Conservation (phyloP, 108 stramenopile species). For the Stephanodiscus triporus region DNA sequence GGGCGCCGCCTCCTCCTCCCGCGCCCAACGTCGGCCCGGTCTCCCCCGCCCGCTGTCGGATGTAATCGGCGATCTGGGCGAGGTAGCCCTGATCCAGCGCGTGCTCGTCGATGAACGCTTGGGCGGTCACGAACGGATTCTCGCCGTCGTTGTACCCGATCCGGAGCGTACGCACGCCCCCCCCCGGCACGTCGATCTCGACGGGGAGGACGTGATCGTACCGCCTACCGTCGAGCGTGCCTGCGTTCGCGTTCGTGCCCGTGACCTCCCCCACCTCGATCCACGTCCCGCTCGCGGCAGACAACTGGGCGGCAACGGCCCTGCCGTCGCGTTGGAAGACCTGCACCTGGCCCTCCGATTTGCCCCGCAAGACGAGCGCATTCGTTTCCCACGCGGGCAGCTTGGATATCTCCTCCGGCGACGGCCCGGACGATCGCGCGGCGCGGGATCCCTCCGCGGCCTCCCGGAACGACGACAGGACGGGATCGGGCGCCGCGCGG, state of each 20-base stretch:
- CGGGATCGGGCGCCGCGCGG: conserved; percentile 66
- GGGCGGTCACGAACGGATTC: conserved; percentile 95
- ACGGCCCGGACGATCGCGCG: conserved; percentile 62
- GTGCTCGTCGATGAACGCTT: conserved; percentile 94
- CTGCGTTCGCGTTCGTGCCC: conserved; percentile 72
- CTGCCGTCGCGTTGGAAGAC: conserved; percentile 76
- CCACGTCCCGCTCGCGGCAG: conserved; percentile 77
- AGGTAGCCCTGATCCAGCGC: conserved; percentile 89
- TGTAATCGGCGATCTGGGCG: conserved; percentile 91
- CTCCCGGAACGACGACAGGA: conserved; percentile 63
- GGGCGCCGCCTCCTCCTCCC: conserved; percentile 10
- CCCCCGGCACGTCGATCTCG: conserved; percentile 89
- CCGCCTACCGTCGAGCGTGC: conserved; percentile 80
- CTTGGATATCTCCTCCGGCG: conserved; percentile 86
- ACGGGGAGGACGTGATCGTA: conserved; percentile 96
- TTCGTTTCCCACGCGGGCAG: conserved; percentile 89
- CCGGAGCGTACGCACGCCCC: conserved; percentile 81
- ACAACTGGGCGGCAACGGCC: conserved; percentile 97
- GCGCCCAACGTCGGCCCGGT: conserved; percentile 65
- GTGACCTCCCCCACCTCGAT: conserved; percentile 97
- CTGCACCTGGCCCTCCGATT: conserved; percentile 92
- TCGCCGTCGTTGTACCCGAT: conserved; percentile 98
- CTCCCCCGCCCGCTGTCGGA: conserved; percentile 74
- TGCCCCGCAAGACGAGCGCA: conserved; percentile 57
- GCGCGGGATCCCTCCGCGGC: conserved; percentile 57